Evolutionary conservation across 768 basidiomycete genomes (phyloP), one percentile per base, ranked within the genome.

Genomic region (Phylloporus scabripes): DNA sequence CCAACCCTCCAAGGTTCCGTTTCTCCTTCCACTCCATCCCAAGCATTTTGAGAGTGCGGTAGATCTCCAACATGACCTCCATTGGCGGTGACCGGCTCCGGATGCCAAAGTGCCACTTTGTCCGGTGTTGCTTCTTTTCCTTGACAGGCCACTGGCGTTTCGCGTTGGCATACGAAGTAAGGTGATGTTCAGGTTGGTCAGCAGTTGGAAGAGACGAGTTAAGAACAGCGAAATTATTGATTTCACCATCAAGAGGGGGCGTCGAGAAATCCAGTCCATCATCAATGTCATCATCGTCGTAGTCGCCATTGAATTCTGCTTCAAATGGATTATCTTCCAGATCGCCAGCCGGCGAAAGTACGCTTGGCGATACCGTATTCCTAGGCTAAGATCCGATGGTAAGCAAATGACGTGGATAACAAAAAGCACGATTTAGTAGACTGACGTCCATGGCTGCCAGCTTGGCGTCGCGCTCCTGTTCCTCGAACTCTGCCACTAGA

Each of bases 1-100:
- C 87, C 24, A 90, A 61, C 5, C 85, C 83, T 1, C 87, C 87
- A 2, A 91, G 67, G 51, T 81, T 81, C 54, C 77, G 79, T 75
- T 96, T 96, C 72, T 87, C 83, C 66, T 90, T 90, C 96, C 96
- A 99, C 69, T 99, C 92, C 91, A 98, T 95, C 14, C 87, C 90
- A 17, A 97, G 74, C 51, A 83, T 74, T 70, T 87, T 86, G 43
- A 99, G 71, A 37, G 94, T 96, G 53, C 89, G 75, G 70, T 99
- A 98, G 45, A 99, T 96, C 76, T 97, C 95, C 21, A 96, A 72
- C 94, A 99, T 97, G 20, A 99, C 95, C 67, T 99, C 96, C 90
- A 98, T 95, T 18, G 94, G 96, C 28, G 93, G 91, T 50, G 84
- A 87, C 51, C 94, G 78, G 58, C 90, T 93, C 28, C 96, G 79